Percentiles rank a stretch among this genome's conserved stretches.
Conservation (phyloP, 192 early-diverging fungal species). For the Rhizophagus clarus region DNA sequence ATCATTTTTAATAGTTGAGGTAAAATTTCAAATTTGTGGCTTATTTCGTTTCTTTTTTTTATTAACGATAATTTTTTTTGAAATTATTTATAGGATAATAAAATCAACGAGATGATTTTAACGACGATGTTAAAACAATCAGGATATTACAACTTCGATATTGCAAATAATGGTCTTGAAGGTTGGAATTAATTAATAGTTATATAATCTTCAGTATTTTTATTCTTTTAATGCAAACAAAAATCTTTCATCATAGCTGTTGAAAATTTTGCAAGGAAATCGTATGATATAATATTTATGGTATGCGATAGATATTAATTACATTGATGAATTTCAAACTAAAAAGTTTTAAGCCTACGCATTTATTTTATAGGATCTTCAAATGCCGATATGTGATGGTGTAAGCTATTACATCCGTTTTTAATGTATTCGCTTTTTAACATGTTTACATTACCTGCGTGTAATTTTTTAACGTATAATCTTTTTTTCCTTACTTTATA, state of each 20-base stretch:
- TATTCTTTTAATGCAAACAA: no score
- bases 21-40: not conserved
- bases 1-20: conserved; percentile 11
- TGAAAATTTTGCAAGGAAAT: not conserved
- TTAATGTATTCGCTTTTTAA: not conserved
- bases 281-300: conserved; percentile 11
- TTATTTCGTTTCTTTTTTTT: not conserved
- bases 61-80: not conserved
- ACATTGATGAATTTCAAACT: not conserved
- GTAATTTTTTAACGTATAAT: not conserved
- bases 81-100: conserved; percentile 7
- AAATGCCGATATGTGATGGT: conserved; percentile 11
- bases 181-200: not conserved
- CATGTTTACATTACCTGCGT: not conserved
- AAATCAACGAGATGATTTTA: conserved; percentile 19
- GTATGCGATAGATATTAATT: not conserved
- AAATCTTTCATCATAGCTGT: not conserved
- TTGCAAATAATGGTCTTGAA: conserved; percentile 4
- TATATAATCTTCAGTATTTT: not conserved
- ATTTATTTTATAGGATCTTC: not conserved
- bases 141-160: not conserved
- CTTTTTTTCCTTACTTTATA: not conserved
- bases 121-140: conserved; percentile 12
- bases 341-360: not conserved
- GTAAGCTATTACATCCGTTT: not conserved